phyloP scores from a whole-genome alignment of 495 filamentous ascomycete genomes.

The Pseudoneurospora amorphoporcata region DNA sequence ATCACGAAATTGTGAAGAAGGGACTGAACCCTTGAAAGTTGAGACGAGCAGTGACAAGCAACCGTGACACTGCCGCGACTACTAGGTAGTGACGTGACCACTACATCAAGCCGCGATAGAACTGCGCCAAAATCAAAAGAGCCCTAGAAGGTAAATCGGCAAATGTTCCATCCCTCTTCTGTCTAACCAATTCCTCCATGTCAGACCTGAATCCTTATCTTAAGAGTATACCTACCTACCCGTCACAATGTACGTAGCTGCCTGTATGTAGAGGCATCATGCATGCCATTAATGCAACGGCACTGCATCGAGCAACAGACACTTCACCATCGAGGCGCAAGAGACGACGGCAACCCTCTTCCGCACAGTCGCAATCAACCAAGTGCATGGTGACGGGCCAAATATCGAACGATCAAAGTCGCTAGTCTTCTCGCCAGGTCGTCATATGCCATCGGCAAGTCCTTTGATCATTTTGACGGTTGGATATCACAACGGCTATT shows the following conservation, averaged over 20 bases:
- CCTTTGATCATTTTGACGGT: neutral
- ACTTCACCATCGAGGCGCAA: neutral
- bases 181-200: neutral
- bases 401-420: neutral
- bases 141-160: neutral
- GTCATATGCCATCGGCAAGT: neutral
- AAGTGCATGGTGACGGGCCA: neutral
- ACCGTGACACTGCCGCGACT: neutral
- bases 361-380: neutral
- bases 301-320: neutral
- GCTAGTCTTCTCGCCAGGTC: neutral
- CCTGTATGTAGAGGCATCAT: neutral
- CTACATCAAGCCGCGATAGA: neutral
- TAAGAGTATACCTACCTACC: neutral
- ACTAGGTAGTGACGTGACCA: neutral
- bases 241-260: neutral
- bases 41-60: neutral
- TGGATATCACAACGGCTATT: neutral
- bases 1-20: slow-evolving; percentile 1
- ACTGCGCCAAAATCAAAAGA: neutral
- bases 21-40: neutral
- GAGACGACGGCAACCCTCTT: neutral
- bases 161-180: neutral
- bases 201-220: neutral
- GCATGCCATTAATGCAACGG: neutral